phyloP scores from a whole-genome alignment of 208 protist genomes.

The Leishmania gerbilli region DNA sequence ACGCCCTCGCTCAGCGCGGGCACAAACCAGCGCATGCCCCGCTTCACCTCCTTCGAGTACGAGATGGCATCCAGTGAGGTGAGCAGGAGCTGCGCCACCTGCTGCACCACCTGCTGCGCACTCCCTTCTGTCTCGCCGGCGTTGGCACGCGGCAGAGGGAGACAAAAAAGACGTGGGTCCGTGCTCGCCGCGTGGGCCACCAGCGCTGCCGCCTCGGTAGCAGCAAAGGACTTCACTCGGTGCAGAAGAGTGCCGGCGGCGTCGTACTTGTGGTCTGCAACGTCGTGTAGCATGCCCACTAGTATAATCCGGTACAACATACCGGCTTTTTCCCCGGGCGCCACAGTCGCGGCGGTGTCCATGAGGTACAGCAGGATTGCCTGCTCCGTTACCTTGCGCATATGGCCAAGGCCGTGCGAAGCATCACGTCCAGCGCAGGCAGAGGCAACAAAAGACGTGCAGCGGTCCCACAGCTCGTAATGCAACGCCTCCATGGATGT shows the following conservation, averaged over 20 bases:
- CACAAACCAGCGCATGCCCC: constrained; percentile 75
- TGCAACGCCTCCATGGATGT: constrained; percentile 54
- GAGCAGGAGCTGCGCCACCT: constrained; percentile 12
- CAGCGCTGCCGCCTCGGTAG: constrained; percentile 18
- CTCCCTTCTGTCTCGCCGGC: not conserved
- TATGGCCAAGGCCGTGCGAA: constrained; percentile 77
- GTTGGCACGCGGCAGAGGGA: constrained; percentile 10
- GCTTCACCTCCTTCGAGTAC: constrained; percentile 76
- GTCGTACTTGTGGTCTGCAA: constrained; percentile 90
- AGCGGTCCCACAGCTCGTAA: constrained; percentile 66
- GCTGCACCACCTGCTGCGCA: not conserved
- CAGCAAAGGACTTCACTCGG: constrained; percentile 42
- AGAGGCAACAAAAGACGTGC: constrained; percentile 55
- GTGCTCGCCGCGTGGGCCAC: not conserved
- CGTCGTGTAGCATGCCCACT: constrained; percentile 87
- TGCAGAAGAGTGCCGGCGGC: constrained; percentile 35
- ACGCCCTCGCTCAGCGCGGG: constrained; percentile 28
- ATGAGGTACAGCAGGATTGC: constrained; percentile 71
- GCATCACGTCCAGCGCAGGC: constrained; percentile 66
- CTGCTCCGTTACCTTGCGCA: constrained; percentile 74
- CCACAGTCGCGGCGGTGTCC: constrained; percentile 7
- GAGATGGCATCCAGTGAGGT: constrained; percentile 69
- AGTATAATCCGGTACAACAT: constrained; percentile 64
- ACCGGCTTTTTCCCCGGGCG: constrained; percentile 7
- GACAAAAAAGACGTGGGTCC: not conserved